These are phyloP conservation scores for Xylaria arbuscula DNA, from an alignment of 2,329 filamentous ascomycete genomes.

Conservation along the genomic window DNA sequence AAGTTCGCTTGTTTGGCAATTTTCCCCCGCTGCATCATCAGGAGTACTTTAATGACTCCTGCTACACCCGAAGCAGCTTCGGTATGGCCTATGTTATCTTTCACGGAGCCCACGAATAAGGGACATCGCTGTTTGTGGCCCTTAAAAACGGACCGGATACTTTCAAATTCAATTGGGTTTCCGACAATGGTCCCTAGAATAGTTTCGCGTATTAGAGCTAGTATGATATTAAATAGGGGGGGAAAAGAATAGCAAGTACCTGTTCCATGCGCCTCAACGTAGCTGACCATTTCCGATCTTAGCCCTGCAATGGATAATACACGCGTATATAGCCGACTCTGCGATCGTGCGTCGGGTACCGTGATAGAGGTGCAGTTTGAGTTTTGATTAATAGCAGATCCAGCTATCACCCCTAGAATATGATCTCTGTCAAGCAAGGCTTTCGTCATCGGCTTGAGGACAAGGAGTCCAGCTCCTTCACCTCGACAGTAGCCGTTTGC, in stretches of 20 bases:
- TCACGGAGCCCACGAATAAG: slow-evolving; percentile 43
- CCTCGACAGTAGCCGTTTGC: slow-evolving; percentile 67
- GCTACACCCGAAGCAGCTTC: slow-evolving; percentile 39
- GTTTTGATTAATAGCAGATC: slow-evolving; percentile 52
- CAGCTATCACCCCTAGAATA: slow-evolving; percentile 58
- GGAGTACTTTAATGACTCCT: slow-evolving; percentile 38
- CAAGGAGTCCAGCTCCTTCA: slow-evolving; percentile 60
- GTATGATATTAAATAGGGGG: not conserved
- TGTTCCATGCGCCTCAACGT: slow-evolving; percentile 58
- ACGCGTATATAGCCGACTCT: slow-evolving; percentile 50
- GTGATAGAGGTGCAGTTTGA: slow-evolving; percentile 46
- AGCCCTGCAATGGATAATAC: too few species aligned
- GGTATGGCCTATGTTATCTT: slow-evolving; percentile 41
- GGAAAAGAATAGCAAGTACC: slow-evolving; percentile 43
- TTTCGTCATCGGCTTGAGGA: slow-evolving; percentile 62
- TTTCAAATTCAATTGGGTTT: slow-evolving; percentile 26
- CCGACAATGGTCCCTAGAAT: slow-evolving; percentile 20
- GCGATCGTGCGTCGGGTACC: slow-evolving; percentile 48
- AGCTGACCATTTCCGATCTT: slow-evolving; percentile 31
- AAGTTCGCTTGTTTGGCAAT: slow-evolving; percentile 39
- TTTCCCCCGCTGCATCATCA: slow-evolving; percentile 36
- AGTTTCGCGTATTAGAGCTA: not conserved
- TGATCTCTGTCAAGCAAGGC: slow-evolving; percentile 63
- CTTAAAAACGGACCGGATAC: too few species aligned
- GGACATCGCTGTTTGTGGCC: too few species aligned